phyloP scores from a whole-genome alignment of 2,329 filamentous ascomycete genomes.

The Fusarium hostae region DNA sequence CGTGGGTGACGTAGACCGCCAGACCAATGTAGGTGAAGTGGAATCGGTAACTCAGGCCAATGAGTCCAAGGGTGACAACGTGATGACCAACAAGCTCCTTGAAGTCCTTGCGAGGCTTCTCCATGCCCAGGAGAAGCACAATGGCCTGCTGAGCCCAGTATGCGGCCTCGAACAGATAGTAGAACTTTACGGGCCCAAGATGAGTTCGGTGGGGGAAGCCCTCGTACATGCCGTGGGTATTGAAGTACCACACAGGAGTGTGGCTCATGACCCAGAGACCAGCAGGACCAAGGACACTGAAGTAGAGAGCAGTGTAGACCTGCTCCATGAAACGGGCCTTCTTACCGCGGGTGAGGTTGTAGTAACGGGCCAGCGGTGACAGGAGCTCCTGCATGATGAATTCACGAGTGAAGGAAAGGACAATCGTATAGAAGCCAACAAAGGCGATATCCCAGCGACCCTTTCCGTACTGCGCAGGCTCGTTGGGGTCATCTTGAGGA shows the following conservation, averaged over 20 bases:
- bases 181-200: conserved; percentile 87
- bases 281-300: conserved; percentile 81
- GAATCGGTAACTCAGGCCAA: conserved; percentile 89
- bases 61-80: conserved; percentile 86
- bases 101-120: conserved; percentile 95
- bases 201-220: conserved; percentile 85
- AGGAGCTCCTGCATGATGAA: conserved; percentile 95
- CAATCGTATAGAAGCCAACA: conserved; percentile 87
- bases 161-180: conserved; percentile 92
- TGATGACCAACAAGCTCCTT: conserved; percentile 93
- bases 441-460: conserved; percentile 88
- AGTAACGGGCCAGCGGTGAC: conserved; percentile 76
- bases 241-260: conserved; percentile 97
- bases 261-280: conserved; percentile 91
- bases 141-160: conserved; percentile 97
- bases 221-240: conserved; percentile 90
- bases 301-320: conserved; percentile 93
- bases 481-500: conserved; percentile 56
- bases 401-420: conserved; percentile 92
- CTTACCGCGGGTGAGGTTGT: conserved; percentile 80
- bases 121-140: conserved; percentile 84
- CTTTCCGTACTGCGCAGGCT: conserved; percentile 82
- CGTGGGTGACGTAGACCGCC: conserved; percentile 93
- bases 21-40: conserved; percentile 97
- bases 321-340: conserved; percentile 96